Base-by-base conservation (phyloP, 2,329 filamentous ascomycete species). In the Teratosphaeria nubilosa region DNA sequence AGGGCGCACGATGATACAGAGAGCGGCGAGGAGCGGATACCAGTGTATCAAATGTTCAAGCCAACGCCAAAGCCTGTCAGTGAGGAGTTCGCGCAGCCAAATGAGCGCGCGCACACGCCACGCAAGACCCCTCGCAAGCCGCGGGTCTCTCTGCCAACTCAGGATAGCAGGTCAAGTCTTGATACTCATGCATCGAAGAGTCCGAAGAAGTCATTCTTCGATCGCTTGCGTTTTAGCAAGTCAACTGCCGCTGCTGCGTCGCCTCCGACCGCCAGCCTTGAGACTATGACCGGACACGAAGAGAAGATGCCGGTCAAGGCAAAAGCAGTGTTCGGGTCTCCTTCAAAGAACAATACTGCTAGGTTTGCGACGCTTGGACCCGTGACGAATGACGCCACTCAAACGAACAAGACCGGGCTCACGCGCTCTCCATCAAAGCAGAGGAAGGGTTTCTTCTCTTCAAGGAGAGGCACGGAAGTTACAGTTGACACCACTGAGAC, bases 201-300 rank as follows among this genome's bases (percentile, higher is more conserved):
- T 56, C 74, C 74, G 0, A 75, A 70, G 64, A 76, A 73, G 66
- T 72, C 71, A 57, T 60, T 76, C 27, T 70, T 76, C 54, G 72
- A 72, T 13, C 67, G 69, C 54, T 52, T 67, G 24, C 22, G 58
- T 22, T 57, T 64, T 24, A 54, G 41, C 10, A 61, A 56, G 30
- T 34, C 53, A 24, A 41, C 37, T n/a, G 50, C 27, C 27, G 27
- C 51, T 22, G 37, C 53, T 14, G 27, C 58, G 22, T 56, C 58
- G 16, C 53, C 58, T 5, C 58, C 61, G 14, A 51, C 55, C 31
- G 31, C 32, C 53, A 63, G n/a, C 20, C 59, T 56, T 48, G 57
- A 48, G 31, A 56, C 48, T 32, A 31, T 64, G 16, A 25, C 51
- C 51, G 56, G 51, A 31, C 41, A 51, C 31, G 31, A 51, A 54